Conservation (phyloP, 2,329 filamentous ascomycete species). For the Rasamsonia emersonii region DNA sequence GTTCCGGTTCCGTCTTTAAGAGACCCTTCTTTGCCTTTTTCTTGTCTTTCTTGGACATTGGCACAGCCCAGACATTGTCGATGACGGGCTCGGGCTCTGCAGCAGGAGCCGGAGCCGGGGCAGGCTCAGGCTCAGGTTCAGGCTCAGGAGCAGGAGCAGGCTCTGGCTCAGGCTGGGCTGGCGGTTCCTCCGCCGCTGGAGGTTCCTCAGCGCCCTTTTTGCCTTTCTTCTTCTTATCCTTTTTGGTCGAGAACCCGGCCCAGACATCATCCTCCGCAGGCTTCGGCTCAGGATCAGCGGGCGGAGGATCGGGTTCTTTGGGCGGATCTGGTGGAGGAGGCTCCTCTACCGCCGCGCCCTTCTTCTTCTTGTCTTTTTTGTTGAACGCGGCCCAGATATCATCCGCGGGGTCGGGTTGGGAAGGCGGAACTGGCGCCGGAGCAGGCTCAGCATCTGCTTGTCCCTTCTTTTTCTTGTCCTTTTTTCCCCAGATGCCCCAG, state of each 20-base stretch:
- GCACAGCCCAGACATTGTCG: slow-evolving; percentile 19
- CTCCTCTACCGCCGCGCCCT: slow-evolving; percentile 24
- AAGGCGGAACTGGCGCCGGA: slow-evolving; percentile 2
- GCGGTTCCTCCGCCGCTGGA: slow-evolving; percentile 4
- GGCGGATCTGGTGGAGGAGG: slow-evolving; percentile 1
- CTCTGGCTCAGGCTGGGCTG: not conserved
- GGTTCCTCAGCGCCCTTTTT: slow-evolving; percentile 15
- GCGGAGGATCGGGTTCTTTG: slow-evolving; percentile 16
- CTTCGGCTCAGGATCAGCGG: slow-evolving; percentile 9
- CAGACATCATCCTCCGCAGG: slow-evolving; percentile 23
- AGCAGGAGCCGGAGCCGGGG: slow-evolving; percentile 1
- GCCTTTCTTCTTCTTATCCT: slow-evolving; percentile 22
- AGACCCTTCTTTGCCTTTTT: slow-evolving; percentile 27
- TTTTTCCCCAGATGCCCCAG: slow-evolving; percentile 19
- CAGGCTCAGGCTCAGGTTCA: slow-evolving; percentile 5
- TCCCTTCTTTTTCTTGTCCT: slow-evolving; percentile 25
- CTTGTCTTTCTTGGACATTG: slow-evolving; percentile 27
- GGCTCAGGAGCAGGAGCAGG: slow-evolving; percentile 1
- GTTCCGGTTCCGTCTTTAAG: not conserved
- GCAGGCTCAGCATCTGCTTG: slow-evolving; percentile 12
- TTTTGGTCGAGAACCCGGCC: slow-evolving; percentile 19
- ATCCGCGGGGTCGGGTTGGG: slow-evolving; percentile 14
- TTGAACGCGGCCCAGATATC: slow-evolving; percentile 17
- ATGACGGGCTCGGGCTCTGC: slow-evolving; percentile 9
- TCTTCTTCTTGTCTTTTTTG: slow-evolving; percentile 21